phyloP scores from a whole-genome alignment of 495 filamentous ascomycete species.

The Penicillium tannophilum region DNA sequence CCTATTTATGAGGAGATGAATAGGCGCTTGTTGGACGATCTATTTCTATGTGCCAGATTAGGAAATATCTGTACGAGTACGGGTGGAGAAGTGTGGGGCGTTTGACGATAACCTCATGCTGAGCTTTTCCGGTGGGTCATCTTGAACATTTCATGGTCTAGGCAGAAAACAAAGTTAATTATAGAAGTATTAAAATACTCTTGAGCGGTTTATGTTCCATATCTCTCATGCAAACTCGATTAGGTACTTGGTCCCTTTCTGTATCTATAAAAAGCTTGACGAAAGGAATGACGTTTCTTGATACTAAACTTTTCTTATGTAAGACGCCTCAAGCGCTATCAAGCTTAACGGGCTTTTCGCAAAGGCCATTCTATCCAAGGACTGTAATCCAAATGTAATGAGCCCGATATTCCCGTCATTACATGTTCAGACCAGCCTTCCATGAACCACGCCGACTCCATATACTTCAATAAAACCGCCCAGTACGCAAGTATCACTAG shows the following conservation, averaged over 20 bases:
- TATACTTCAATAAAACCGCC: constrained; percentile 40
- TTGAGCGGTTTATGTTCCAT: too few species aligned
- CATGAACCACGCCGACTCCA: constrained; percentile 41
- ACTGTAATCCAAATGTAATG: constrained; percentile 25
- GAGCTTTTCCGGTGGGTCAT: background rate
- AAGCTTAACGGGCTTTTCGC: too few species aligned
- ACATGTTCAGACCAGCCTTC: constrained; percentile 43
- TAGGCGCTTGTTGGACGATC: constrained; percentile 1
- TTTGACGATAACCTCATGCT: background rate
- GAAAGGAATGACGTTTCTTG: too few species aligned
- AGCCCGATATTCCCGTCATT: constrained; percentile 29
- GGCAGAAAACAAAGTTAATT: background rate
- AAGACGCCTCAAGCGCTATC: too few species aligned
- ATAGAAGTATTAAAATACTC: too few species aligned
- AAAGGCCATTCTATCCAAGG: constrained; percentile 39
- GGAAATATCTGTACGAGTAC: constrained; percentile 40
- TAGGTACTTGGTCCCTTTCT: too few species aligned
- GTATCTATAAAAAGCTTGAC: too few species aligned
- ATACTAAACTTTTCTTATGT: too few species aligned
- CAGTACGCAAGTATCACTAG: constrained; percentile 45
- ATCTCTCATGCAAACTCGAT: too few species aligned
- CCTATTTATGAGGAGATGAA: background rate
- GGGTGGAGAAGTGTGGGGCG: constrained; percentile 18
- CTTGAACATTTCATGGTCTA: background rate
- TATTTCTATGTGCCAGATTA: constrained; percentile 19